Evolutionary conservation across 176 grass and related monocot species (phyloP), one percentile per base, ranked within the genome.

Genomic region (Neostapfia colusana): DNA sequence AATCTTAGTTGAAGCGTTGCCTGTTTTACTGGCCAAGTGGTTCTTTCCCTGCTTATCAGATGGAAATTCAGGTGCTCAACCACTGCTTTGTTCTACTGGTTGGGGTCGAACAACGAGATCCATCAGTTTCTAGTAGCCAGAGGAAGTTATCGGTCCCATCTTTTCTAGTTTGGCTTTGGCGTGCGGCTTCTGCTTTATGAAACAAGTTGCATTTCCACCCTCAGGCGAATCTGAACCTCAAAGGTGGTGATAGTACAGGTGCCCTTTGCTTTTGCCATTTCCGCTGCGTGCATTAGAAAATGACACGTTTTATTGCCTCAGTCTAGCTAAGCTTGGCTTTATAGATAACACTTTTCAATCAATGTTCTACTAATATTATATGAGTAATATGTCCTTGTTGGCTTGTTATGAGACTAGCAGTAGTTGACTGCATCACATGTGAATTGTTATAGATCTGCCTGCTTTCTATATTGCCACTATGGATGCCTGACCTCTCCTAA

Each of bases 391-490:
- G 14, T 69, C 25, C 13, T 53, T 75, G 35, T 10, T 42, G 3
- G 20, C 13, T 53, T 75, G 35, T 10, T 42, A 31, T 23, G 41
- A 69, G 66, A 8, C 3, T 53, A 28, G 43, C 42, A 34, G 34
- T 36, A 62, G 70, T 63, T 69, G 44, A 69, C 71, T 81, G 39
- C 8, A 43, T n/a, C 10, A 27, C 38, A 39, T n/a, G 16, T 51
- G 23, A 42, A n/a, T n/a, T n/a, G n/a, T n/a, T n/a, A n/a, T 75
- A 63, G 43, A 69, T 86, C 43, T 62, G 15, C 70, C 74, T 0
- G 12, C 60, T 74, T 27, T 45, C 11, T 79, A 39, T 23, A 58
- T 40, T 13, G 16, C 31, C 60, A 46, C 43, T 64, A 14, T 65
- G 20, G 20, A 79, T 85, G 27, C 66, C 46, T 37, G 39, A 38